A percentile compares a stretch with the other conserved stretches of the same genome.
Conservation (phyloP, 805 yeast genomes). For the Hanseniaspora vineae region DNA sequence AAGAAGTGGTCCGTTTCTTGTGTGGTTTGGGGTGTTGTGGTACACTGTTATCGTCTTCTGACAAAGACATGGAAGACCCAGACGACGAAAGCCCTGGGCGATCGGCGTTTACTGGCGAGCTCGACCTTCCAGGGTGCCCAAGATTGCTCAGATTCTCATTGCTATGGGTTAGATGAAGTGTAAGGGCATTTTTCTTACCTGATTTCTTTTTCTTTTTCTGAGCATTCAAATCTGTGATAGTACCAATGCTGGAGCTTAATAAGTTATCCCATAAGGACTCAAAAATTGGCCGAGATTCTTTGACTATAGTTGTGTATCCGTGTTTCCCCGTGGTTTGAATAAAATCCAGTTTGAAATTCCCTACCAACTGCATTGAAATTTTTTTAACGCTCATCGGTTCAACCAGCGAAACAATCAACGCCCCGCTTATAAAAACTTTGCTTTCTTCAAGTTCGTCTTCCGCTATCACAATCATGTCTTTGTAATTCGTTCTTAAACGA, state of each 20-base stretch:
- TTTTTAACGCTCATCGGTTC: constrained; percentile 56
- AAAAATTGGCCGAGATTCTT: constrained; percentile 45
- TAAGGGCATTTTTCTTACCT: too few relatives aligned
- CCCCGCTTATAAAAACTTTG: constrained; percentile 62
- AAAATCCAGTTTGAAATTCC: constrained; percentile 51
- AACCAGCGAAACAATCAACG: constrained; percentile 52
- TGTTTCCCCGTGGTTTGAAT: constrained; percentile 30
- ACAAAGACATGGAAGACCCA: not conserved
- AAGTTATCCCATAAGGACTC: constrained; percentile 66
- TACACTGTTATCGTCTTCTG: too few relatives aligned
- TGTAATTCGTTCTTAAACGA: constrained; percentile 25
- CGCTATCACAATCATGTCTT: constrained; percentile 59
- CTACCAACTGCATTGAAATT: constrained; percentile 47
- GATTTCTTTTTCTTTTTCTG: not conserved
- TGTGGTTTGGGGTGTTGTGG: not conserved
- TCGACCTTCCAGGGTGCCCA: not conserved
- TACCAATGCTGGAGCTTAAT: constrained; percentile 22
- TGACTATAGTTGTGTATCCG: constrained; percentile 26
- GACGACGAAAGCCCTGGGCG: not conserved
- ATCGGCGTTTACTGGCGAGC: not conserved
- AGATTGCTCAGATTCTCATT: not conserved
- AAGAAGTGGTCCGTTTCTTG: constrained; percentile 7
- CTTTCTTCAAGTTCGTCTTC: constrained; percentile 70
- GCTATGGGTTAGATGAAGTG: not conserved
- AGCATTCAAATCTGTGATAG: constrained; percentile 9